Conservation (phyloP, 768 basidiomycete genomes). For the Auricularia sp. region DNA sequence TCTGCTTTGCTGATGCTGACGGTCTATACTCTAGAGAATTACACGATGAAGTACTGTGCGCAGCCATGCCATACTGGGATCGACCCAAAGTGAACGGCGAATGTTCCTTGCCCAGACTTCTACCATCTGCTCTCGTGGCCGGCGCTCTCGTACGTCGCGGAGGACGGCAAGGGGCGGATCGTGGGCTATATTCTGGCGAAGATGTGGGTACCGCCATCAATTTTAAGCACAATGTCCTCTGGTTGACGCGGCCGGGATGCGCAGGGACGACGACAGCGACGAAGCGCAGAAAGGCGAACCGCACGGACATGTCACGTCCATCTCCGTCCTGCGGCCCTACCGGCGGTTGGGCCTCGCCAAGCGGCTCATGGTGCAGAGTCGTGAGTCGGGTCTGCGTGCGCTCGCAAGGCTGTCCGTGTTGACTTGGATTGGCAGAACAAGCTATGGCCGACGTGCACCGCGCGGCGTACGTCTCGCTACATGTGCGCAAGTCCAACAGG, state of each 20-base stretch:
- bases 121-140: constrained; percentile 92
- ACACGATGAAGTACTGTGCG: constrained; percentile 71
- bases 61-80: constrained; percentile 5
- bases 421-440: constrained; percentile 45
- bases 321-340: constrained; percentile 38
- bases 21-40: constrained; percentile 52
- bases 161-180: constrained; percentile 78
- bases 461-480: constrained; percentile 75
- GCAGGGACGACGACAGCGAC: not conserved
- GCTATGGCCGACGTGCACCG: constrained; percentile 86
- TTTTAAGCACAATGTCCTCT: no score
- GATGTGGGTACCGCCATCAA: constrained; percentile 42
- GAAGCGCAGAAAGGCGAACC: constrained; percentile 12
- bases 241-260: not conserved
- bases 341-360: constrained; percentile 39
- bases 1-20: not conserved
- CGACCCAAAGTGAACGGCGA: not conserved
- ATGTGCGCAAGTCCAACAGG: constrained; percentile 91
- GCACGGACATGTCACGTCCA: constrained; percentile 42
- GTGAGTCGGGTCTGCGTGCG: constrained; percentile 14
- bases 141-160: constrained; percentile 88
- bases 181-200: constrained; percentile 95
- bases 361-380: constrained; percentile 37
- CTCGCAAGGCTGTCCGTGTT: constrained; percentile 11
- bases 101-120: constrained; percentile 45